Percentiles rank a stretch among this genome's conserved stretches.
phyloP scores from a whole-genome alignment of 2,329 filamentous ascomycete species.

The Clonostachys sp. region DNA sequence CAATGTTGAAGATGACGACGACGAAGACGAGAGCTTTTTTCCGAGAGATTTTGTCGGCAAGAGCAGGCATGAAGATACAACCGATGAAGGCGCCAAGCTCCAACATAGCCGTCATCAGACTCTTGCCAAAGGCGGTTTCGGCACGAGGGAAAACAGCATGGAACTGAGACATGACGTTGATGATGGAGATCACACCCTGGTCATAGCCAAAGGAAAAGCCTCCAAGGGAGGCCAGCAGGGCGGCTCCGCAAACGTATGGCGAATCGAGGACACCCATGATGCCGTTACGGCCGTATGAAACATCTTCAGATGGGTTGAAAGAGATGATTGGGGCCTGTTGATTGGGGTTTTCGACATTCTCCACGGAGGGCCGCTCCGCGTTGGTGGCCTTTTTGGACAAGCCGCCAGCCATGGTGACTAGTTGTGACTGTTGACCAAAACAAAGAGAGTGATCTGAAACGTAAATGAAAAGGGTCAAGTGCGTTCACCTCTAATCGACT shows the following conservation, averaged over 20 bases:
- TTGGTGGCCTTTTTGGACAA: too few relatives aligned
- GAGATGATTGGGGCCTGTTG: background rate
- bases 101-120: slow-evolving; percentile 36
- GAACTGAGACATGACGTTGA: slow-evolving; percentile 18
- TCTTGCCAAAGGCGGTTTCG: slow-evolving; percentile 4
- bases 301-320: background rate
- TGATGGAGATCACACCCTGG: slow-evolving; percentile 33
- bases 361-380: too few relatives aligned
- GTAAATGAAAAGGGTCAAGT: too few relatives aligned
- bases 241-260: slow-evolving; percentile 4
- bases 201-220: slow-evolving; percentile 32
- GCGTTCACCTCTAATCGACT: too few relatives aligned
- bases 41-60: slow-evolving; percentile 33
- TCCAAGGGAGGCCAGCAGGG: slow-evolving; percentile 20
- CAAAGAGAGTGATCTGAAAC: too few relatives aligned
- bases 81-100: slow-evolving; percentile 31
- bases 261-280: slow-evolving; percentile 6
- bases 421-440: too few relatives aligned
- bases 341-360: background rate
- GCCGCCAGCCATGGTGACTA: too few relatives aligned
- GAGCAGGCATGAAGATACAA: slow-evolving; percentile 22
- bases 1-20: slow-evolving; percentile 31
- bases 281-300: slow-evolving; percentile 6
- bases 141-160: slow-evolving; percentile 25
- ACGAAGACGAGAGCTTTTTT: slow-evolving; percentile 34